Conservation (phyloP, 116 monocot genomes). For the Papilionanthe hybrid region DNA sequence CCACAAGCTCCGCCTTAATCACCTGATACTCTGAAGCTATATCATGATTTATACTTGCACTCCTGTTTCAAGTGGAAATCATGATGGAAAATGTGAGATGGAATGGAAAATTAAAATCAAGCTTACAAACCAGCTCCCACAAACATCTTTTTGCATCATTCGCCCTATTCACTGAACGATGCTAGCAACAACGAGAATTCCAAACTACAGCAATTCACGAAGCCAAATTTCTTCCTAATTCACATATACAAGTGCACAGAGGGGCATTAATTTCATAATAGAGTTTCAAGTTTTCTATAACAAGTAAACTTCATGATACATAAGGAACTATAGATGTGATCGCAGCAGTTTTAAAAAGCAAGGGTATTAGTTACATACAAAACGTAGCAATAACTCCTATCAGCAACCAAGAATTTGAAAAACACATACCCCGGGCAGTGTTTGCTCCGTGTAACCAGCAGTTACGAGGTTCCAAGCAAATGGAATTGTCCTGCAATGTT, state of each 20-base stretch:
- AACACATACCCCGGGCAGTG: conserved; percentile 56
- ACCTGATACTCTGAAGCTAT: no score
- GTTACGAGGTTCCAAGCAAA: conserved; percentile 95
- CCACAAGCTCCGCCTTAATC: no score
- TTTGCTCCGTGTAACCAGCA: conserved; percentile 75
- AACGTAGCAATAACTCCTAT: background rate
- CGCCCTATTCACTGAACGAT: background rate
- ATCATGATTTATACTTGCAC: no score
- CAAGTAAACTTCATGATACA: background rate
- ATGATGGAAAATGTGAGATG: no score
- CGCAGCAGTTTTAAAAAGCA: background rate
- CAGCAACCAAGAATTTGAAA: background rate
- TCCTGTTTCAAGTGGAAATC: no score
- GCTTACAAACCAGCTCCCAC: background rate
- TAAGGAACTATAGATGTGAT: background rate
- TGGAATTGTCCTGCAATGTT: conserved; percentile 71
- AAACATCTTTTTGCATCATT: background rate
- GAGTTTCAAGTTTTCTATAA: background rate
- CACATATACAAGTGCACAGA: background rate
- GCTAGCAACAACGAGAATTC: background rate
- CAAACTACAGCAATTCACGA: background rate
- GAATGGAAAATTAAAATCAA: background rate
- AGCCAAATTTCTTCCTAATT: background rate
- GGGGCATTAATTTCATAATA: background rate
- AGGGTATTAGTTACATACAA: background rate